Evolutionary conservation across 176 grass and related monocot species (phyloP), one percentile per base, ranked within the genome.

Genomic region (Dactylis glomerata): DNA sequence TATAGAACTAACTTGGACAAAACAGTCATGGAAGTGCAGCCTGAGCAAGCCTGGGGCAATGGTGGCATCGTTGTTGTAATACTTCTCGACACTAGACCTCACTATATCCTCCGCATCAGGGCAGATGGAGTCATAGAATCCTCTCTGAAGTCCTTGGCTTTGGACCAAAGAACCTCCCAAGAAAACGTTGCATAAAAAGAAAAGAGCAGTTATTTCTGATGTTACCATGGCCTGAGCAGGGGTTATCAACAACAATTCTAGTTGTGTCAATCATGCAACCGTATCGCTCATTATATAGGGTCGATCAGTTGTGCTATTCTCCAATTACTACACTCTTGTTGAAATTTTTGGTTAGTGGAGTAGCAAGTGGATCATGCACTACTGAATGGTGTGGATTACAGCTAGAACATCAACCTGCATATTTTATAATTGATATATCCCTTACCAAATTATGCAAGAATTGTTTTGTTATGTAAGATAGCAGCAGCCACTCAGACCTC

Each of bases 21-120:
- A 97, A 34, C 95, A 97, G 76, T 97, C 92, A 14, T 97, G 95
- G 72, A 97, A 97, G 73, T 97, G 95, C 12, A 97, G 86, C 78
- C 92, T 87, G 57, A 97, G 87, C 84, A 97, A 64, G 69, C 77
- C 84, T 1, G 95, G 92, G 38, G 95, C 92, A 24, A 92, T 71
- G 42, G 92, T 92, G 51, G 84, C 62, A 52, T 92, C 92, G 0
- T 26, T 81, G 51, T 89, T 86, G 84, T 87, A 97, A 33, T 91
- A 88, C 76, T 92, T 90, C 46, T 88, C 86, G 23, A 97, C 88
- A 0, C 82, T 88, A 10, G 92, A 92, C 38, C 85, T 91, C 37
- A 94, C 92, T 1, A 89, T 89, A 42, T 94, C 81, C 86, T 97
- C 95, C 0, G 78, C 90, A 0, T 89, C 82, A 61, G 90, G 90